These are phyloP conservation scores for Brassica juncea DNA, from an alignment of 345 rosid genomes.

Conservation along the genomic window DNA sequence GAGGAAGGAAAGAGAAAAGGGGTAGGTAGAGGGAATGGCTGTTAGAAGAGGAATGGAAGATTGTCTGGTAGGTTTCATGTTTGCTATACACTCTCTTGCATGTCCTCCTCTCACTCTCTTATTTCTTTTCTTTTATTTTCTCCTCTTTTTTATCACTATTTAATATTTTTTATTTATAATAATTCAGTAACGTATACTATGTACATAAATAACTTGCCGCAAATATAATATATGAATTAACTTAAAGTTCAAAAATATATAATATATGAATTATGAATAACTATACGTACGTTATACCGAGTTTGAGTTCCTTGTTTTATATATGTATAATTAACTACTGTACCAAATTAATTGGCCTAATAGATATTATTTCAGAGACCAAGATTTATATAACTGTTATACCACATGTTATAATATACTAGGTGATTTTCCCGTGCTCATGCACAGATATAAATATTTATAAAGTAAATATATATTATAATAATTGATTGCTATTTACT, in stretches of 20 bases:
- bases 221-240: background rate
- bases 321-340: too few species aligned
- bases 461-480: too few species aligned
- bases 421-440: too few species aligned
- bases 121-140: background rate
- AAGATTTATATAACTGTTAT: too few species aligned
- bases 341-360: too few species aligned
- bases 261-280: background rate
- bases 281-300: background rate
- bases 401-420: too few species aligned
- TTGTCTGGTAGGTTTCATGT: constrained; percentile 39
- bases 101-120: background rate
- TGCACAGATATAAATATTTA: too few species aligned
- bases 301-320: background rate
- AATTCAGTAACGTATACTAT: background rate
- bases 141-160: background rate
- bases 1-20: background rate
- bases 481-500: too few species aligned
- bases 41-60: constrained; percentile 39
- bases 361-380: too few species aligned
- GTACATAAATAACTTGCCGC: background rate
- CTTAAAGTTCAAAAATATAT: too few species aligned
- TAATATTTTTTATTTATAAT: background rate
- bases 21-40: constrained; percentile 46
- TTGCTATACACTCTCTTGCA: constrained; percentile 4